These are phyloP conservation scores for Teratosphaeria nubilosa DNA, from an alignment of 2,329 filamentous ascomycete species.

Conservation along the genomic window DNA sequence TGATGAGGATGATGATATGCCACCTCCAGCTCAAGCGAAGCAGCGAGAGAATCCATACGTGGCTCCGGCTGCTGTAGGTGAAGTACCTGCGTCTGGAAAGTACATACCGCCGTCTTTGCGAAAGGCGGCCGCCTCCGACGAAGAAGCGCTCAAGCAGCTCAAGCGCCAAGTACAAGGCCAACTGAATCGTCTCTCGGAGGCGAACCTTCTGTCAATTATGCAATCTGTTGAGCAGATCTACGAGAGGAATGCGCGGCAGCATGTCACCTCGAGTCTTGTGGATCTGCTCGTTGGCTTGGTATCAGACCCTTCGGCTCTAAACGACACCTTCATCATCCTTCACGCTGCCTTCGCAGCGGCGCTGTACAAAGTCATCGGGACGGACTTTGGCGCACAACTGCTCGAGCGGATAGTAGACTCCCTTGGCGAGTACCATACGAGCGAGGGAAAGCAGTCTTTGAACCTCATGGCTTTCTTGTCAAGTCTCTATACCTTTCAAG, in stretches of 20 bases:
- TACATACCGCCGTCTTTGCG: constrained; percentile 85
- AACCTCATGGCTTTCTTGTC: constrained; percentile 78
- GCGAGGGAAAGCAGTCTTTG: constrained; percentile 48
- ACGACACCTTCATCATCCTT: constrained; percentile 83
- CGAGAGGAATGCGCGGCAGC: constrained; percentile 70
- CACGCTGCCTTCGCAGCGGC: constrained; percentile 84
- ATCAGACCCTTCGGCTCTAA: constrained; percentile 64
- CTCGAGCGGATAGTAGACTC: constrained; percentile 67
- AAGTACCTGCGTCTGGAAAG: constrained; percentile 44
- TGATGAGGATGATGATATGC: constrained; percentile 23
- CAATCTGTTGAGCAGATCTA: constrained; percentile 77
- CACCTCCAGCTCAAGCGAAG: constrained; percentile 27
- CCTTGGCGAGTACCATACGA: constrained; percentile 45
- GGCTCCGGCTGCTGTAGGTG: constrained; percentile 47
- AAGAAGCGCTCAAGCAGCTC: constrained; percentile 58
- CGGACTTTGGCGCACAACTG: constrained; percentile 80
- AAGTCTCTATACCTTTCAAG: constrained; percentile 84
- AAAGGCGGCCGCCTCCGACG: constrained; percentile 50
- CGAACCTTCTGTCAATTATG: constrained; percentile 77
- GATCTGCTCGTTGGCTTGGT: constrained; percentile 71
- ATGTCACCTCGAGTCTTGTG: constrained; percentile 72
- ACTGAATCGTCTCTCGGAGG: constrained; percentile 85
- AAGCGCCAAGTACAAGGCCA: constrained; percentile 76
- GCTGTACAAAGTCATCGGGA: constrained; percentile 75
- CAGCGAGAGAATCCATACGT: constrained; percentile 79